Percentiles rank a stretch among this genome's conserved stretches.
Conservation (phyloP, 1,284 basidiomycete genomes). For the Moniliophthora roreri region DNA sequence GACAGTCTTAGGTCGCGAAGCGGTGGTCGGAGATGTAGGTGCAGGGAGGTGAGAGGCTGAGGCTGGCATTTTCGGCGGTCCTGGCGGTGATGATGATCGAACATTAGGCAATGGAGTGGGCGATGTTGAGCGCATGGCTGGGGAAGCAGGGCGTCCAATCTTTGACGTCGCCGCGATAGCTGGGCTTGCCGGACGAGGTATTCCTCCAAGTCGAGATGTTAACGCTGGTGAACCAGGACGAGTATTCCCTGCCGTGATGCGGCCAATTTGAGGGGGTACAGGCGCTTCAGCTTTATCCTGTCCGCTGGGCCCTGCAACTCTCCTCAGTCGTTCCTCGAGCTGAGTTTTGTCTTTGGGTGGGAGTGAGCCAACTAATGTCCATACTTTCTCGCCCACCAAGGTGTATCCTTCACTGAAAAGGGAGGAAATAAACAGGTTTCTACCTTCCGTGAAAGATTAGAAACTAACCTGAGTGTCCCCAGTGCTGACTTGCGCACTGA, state of each 20-base stretch:
- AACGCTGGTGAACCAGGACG: constrained; percentile 59
- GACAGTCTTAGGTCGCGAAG: constrained; percentile 58
- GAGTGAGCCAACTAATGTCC: constrained; percentile 75
- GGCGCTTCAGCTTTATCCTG: constrained; percentile 44
- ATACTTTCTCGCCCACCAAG: constrained; percentile 84
- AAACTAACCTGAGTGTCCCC: constrained; percentile 62
- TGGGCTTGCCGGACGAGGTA: constrained; percentile 68
- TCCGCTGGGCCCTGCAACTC: constrained; percentile 68
- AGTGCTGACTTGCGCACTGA: constrained; percentile 84
- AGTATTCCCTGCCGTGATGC: constrained; percentile 47
- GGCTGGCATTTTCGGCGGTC: constrained; percentile 20
- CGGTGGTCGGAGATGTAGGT: constrained; percentile 47
- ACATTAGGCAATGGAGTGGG: constrained; percentile 40
- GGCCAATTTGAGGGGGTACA: constrained; percentile 46
- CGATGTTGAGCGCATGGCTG: constrained; percentile 53
- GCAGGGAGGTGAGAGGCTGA: constrained; percentile 30
- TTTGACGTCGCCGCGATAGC: constrained; percentile 50
- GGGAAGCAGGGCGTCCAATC: constrained; percentile 63
- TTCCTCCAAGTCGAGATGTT: constrained; percentile 40
- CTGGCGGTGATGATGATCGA: constrained; percentile 52
- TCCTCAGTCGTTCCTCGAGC: constrained; percentile 86
- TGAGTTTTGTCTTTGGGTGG: constrained; percentile 89
- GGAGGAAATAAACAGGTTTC: constrained; percentile 13
- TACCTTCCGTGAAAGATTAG: background rate
- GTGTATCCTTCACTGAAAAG: constrained; percentile 82